Base-by-base conservation (phyloP, 352 stramenopile genomes). In the Plasmopara muralis region DNA sequence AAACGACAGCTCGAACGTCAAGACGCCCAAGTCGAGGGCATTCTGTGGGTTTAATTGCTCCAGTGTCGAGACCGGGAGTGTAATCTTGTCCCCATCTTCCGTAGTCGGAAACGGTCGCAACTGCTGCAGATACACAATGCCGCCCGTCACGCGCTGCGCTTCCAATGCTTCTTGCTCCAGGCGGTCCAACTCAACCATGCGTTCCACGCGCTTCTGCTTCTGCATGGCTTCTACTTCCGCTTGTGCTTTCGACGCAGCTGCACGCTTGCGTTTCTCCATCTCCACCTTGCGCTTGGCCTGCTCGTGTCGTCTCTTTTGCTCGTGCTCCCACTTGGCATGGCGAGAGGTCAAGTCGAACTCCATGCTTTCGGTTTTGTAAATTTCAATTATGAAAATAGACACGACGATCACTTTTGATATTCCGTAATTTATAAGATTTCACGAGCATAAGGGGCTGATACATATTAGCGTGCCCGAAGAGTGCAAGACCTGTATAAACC, bases 1-100 rank as follows among this genome's bases (percentile, higher is more conserved):
- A 13, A 67, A 74, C 16, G 66, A 81, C 48, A 95, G 57, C 57
- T 90, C 79, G 48, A 95, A 93, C 12, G 76, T 91, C 43, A 95
- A 85, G 20, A 87, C 83, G 45, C 80, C 74, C 1, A 83, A 54
- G 53, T 92, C 79, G 40, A 88, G 70, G 15, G 80, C 80, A 55
- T 85, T 70, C 65, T 89, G 78, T 7, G 78, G 72, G 57, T 91
- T 87, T 13, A 95, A 70, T 46, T 78, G 56, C 52, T 89, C 74
- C 33, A 95, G 70, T 47, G 79, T 77, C 31, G 75, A 88, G 16
- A 85, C 73, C 0, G 84, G 80, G 35, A 95, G 62, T 29, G 69
- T 76, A 45, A 92, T 85, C 66, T 89, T 86, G 65, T 92, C 81
- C 39, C 78, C 78, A 47, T 89, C 81, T 20, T 39, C 59, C 2